These are phyloP conservation scores for Globisporangium polare DNA, from an alignment of 352 stramenopile species.

Conservation along the genomic window DNA sequence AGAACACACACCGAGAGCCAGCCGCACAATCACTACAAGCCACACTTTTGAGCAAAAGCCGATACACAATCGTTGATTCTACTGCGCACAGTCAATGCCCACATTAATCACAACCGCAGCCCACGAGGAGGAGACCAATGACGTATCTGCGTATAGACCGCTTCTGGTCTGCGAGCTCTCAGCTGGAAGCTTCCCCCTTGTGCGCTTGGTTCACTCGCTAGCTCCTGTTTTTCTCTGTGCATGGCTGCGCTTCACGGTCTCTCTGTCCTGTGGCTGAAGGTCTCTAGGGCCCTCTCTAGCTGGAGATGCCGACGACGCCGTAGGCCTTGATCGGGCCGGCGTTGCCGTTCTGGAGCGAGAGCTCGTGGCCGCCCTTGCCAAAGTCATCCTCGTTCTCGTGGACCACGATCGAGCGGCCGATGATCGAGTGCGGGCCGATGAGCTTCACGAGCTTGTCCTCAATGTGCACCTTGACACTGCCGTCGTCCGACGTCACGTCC, in stretches of 20 bases:
- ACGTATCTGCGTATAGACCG: neutral
- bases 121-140: too few relatives aligned
- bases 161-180: neutral
- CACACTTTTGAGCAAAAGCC: too few relatives aligned
- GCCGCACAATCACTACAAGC: too few relatives aligned
- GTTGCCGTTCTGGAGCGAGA: slow-evolving; percentile 96
- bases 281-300: too few relatives aligned
- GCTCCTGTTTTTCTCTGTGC: neutral
- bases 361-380: slow-evolving; percentile 95
- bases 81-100: too few relatives aligned
- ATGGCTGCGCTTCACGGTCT: too few relatives aligned
- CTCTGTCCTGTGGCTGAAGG: too few relatives aligned
- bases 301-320: slow-evolving; percentile 91
- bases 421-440: slow-evolving; percentile 97
- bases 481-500: slow-evolving; percentile 75
- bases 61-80: too few relatives aligned
- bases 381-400: slow-evolving; percentile 95
- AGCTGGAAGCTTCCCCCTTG: neutral
- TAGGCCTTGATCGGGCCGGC: slow-evolving; percentile 89
- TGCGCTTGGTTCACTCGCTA: neutral
- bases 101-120: too few relatives aligned
- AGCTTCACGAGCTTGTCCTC: slow-evolving; percentile 96
- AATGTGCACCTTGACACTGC: slow-evolving; percentile 89
- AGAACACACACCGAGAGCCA: too few relatives aligned
- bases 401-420: slow-evolving; percentile 95